Evolutionary conservation across 1,284 basidiomycete species (phyloP).

Genomic region (Sphaerobolus stellatus): DNA sequence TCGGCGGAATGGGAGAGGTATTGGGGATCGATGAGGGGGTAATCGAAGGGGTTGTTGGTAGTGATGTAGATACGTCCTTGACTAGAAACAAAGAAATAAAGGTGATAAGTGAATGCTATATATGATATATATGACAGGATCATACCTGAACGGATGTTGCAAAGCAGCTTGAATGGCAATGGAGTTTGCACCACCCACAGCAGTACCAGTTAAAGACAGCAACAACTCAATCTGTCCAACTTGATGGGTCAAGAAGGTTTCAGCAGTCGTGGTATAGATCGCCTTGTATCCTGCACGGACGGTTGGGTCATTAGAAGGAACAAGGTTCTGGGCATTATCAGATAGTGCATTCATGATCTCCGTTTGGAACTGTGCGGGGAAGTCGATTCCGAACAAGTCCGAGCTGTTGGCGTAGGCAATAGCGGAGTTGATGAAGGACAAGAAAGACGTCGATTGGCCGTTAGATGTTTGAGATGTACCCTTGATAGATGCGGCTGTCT

Average conservation of each 20-base stretch:
- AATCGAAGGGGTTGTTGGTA: slow-evolving; percentile 51
- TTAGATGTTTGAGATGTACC: slow-evolving; percentile 26
- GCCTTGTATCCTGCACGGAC: slow-evolving; percentile 64
- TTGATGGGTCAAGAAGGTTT: slow-evolving; percentile 41
- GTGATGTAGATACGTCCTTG: slow-evolving; percentile 47
- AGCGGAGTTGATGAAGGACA: slow-evolving; percentile 67
- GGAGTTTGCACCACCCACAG: slow-evolving; percentile 33
- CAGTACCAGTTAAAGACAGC: slow-evolving; percentile 51
- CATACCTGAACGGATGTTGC: slow-evolving; percentile 60
- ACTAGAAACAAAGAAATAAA: slow-evolving; percentile 4
- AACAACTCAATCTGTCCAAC: slow-evolving; percentile 61
- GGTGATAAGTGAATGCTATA: slow-evolving; percentile 3
- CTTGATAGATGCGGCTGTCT: slow-evolving; percentile 45
- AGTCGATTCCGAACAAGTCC: slow-evolving; percentile 43
- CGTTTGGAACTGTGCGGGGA: slow-evolving; percentile 31
- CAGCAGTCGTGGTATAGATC: slow-evolving; percentile 52
- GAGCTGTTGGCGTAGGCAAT: slow-evolving; percentile 64
- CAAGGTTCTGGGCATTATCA: slow-evolving; percentile 39
- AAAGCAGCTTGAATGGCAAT: slow-evolving; percentile 64
- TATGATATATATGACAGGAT: slow-evolving; percentile 16
- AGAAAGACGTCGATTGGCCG: slow-evolving; percentile 39
- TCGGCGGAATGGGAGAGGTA: slow-evolving; percentile 60
- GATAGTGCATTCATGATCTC: slow-evolving; percentile 36
- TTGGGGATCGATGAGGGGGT: slow-evolving; percentile 60
- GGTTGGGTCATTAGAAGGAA: slow-evolving; percentile 46